Evolutionary conservation across 2,329 filamentous ascomycete genomes (phyloP).

Genomic region (Calonectria honghensis): DNA sequence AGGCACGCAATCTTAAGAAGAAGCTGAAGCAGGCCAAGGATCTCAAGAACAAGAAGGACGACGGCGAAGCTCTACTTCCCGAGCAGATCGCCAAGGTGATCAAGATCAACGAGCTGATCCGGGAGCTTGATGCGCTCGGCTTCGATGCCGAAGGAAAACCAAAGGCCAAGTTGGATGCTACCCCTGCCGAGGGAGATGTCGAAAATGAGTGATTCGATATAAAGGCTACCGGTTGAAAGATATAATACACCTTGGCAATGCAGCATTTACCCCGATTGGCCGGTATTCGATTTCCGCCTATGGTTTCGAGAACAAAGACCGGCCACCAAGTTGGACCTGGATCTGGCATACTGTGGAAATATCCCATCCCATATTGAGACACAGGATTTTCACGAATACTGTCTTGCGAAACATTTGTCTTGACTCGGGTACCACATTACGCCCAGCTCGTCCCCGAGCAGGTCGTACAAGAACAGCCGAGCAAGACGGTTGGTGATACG

Average conservation of each 20-base stretch:
- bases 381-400: neutral
- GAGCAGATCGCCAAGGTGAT: conserved; percentile 99
- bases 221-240: neutral
- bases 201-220: conserved; percentile 50
- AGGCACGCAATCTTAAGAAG: conserved; percentile 92
- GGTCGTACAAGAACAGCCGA: neutral
- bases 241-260: conserved; percentile 2
- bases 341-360: neutral
- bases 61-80: conserved; percentile 87
- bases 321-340: neutral
- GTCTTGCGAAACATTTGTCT: neutral
- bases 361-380: neutral
- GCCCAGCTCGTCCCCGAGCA: neutral
- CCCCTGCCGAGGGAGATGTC: conserved; percentile 37
- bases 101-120: conserved; percentile 94
- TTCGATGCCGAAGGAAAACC: conserved; percentile 86
- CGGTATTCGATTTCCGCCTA: neutral
- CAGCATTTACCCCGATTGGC: neutral
- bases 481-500: neutral
- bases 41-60: conserved; percentile 91
- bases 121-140: conserved; percentile 89
- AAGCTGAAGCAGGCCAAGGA: conserved; percentile 96
- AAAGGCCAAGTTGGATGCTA: conserved; percentile 55
- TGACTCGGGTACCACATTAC: neutral
- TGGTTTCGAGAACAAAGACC: neutral